Evolutionary conservation across 345 rosid species (phyloP).

Genomic region (Arabidopsis thaliana): TAIR10.1 NC_003074.8:18191501-18192000

Average conservation of each 20-base stretch:
- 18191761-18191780: conserved; percentile 74
- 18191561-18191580: neutral
- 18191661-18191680: conserved; percentile 6
- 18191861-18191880: conserved; percentile 52
- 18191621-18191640: conserved; percentile 29
- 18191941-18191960: conserved; percentile 29
- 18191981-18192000: conserved; percentile 42
- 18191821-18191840: conserved; percentile 76
- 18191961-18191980: conserved; percentile 42
- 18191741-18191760: conserved; percentile 72
- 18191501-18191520: conserved; percentile 19
- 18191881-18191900: neutral
- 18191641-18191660: conserved; percentile 31
- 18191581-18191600: conserved; percentile 6
- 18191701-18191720: conserved; percentile 56
- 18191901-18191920: neutral
- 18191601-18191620: conserved; percentile 4
- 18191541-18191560: neutral
- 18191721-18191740: conserved; percentile 74
- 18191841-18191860: conserved; percentile 44
- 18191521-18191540: neutral
- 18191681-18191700: conserved; percentile 44
- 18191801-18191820: conserved; percentile 73
- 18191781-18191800: conserved; percentile 59
- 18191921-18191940: conserved; percentile 12